Conservation (phyloP, 768 basidiomycete species). For the Mycena rosella region DNA sequence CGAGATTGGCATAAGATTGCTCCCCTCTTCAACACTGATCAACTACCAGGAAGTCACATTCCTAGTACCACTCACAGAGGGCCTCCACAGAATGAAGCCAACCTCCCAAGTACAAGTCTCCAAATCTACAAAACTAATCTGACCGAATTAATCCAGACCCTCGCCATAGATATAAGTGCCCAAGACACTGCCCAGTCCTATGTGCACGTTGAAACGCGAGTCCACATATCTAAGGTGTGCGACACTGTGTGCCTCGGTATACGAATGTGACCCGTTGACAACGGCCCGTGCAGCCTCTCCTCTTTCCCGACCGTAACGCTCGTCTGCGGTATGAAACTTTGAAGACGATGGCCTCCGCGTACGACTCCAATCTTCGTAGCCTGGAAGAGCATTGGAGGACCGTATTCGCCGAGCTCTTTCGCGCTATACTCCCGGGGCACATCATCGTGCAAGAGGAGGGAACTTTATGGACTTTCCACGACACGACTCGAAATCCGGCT, state of each 20-base stretch:
- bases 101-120: conserved; percentile 1
- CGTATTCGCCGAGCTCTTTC: conserved; percentile 1
- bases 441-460: conserved; percentile 1
- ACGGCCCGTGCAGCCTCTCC: conserved; percentile 3
- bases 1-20: neutral
- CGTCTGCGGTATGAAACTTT: conserved; percentile 3
- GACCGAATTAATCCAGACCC: conserved; percentile 2
- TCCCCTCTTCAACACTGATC: neutral
- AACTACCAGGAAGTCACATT: conserved; percentile 1
- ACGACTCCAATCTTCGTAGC: conserved; percentile 3
- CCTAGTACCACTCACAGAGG: conserved; percentile 2
- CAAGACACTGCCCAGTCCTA: neutral
- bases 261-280: conserved; percentile 1
- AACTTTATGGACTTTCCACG: conserved; percentile 9
- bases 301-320: neutral
- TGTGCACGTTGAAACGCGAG: conserved; percentile 2
- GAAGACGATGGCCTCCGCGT: neutral
- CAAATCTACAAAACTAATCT: conserved; percentile 4
- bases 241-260: conserved; percentile 1
- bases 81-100: neutral
- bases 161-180: conserved; percentile 1
- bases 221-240: conserved; percentile 3
- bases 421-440: neutral
- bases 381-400: conserved; percentile 15
- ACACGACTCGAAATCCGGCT: conserved; percentile 5